Base-by-base conservation (phyloP, 169 alveolate species). In the Plasmodium fragile region DNA sequence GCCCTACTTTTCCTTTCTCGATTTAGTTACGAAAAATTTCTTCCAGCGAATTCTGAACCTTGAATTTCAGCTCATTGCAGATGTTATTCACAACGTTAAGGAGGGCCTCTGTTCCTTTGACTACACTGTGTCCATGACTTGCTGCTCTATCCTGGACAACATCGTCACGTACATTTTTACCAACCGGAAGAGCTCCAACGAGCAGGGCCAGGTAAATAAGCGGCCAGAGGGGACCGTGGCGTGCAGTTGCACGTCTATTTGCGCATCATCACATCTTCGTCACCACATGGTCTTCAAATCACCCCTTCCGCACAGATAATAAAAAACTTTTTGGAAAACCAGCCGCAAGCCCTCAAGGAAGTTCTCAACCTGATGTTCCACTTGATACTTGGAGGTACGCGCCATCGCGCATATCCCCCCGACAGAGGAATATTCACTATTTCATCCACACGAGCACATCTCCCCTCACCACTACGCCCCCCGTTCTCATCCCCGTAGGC, bases 1-100 rank as follows among this genome's bases (percentile, higher is more conserved):
- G 81, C 97, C 99, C 8, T 96, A 96, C 45, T 98, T 97, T 84
- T 94, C 96, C 28, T 98, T 97, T 95, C 95, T 98, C 52, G 99
- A 98, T 77, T 95, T 98, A 69, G 97, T 98, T 71, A 96, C 99
- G 34, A 96, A 96, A 77, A 95, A 96, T 75, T 97, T 97, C 93
- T 97, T 98, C 97, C 96, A 96, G 28, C 95, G 96, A 22, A 73
- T 96, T 65, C 84, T 96, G 53, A 83, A 92, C 36, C 73, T 96
- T 13, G 95, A 83, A 55, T 92, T 93, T 59, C 92, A 91, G 43
- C 89, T 82, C 30, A 94, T 96, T 45, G 96, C 96, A 22, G 96
- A 92, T n/a, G 94, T 96, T 65, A 65, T 96, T 22, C 93, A 93
- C 75, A 95, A 94, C 18, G 94, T 95, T 72, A 70, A 90, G 93